A percentile compares a stretch with the other conserved stretches of the same genome.
phyloP scores from a whole-genome alignment of 108 stramenopile genomes.

The Pseudonitzschia multistriata region DNA sequence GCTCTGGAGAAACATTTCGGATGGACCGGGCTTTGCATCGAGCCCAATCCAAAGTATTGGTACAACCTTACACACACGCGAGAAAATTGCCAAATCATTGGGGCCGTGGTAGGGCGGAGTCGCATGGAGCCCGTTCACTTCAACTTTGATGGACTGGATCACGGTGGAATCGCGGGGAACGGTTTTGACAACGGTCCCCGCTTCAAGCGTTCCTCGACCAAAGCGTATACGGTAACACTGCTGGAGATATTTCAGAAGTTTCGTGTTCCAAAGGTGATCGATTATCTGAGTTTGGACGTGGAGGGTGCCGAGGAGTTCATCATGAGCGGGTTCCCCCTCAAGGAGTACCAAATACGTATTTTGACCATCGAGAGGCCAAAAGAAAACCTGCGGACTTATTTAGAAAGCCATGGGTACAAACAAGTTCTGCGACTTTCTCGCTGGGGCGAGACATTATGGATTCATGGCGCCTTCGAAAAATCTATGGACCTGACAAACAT shows the following conservation, averaged over 20 bases:
- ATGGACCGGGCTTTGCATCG: conserved; percentile 58
- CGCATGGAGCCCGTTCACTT: conserved; percentile 43
- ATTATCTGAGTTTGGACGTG: conserved; percentile 62
- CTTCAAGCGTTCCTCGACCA: conserved; percentile 4
- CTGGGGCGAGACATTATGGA: conserved; percentile 68
- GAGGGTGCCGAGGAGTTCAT: conserved; percentile 67
- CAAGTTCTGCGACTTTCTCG: conserved; percentile 34
- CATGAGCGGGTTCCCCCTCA: conserved; percentile 58
- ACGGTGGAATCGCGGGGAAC: conserved; percentile 54
- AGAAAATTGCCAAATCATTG: conserved; percentile 37
- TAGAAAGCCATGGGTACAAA: conserved; percentile 40
- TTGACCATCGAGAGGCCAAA: conserved; percentile 59
- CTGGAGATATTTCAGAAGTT: conserved; percentile 43
- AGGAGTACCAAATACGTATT: conserved; percentile 44
- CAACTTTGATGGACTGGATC: conserved; percentile 20
- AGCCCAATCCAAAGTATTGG: conserved; percentile 58
- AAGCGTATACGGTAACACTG: conserved; percentile 45
- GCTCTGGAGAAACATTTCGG: conserved; percentile 38
- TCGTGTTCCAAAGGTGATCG: conserved; percentile 50
- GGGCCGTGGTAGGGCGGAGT: conserved; percentile 42
- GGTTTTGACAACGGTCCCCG: conserved; percentile 45
- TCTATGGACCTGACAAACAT: conserved; percentile 15
- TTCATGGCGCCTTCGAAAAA: conserved; percentile 22
- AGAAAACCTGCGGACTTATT: conserved; percentile 20
- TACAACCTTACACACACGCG: conserved; percentile 40